These are phyloP conservation scores for Phytophthora sp. DNA, from an alignment of 352 stramenopile species.

Conservation along the genomic window DNA sequence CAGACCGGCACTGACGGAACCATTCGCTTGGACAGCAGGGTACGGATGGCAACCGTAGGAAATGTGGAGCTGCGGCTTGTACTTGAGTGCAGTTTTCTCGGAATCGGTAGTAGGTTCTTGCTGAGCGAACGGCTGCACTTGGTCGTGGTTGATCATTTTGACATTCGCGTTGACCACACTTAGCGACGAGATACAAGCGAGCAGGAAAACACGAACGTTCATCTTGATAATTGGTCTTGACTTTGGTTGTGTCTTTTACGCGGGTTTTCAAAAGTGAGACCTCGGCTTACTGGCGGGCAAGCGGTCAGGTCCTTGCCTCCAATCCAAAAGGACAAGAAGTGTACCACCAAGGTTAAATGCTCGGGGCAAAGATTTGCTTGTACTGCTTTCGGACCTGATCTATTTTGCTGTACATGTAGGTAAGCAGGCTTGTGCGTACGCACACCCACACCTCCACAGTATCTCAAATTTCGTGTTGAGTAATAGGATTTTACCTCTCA, in stretches of 20 bases:
- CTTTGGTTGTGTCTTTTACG: no score
- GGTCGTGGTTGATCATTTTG: conserved; percentile 2
- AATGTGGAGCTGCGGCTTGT: conserved; percentile 9
- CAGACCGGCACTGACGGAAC: conserved; percentile 6
- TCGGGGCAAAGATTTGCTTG: no score
- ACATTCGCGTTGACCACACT: neutral
- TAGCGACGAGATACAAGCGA: neutral
- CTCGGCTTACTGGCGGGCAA: neutral
- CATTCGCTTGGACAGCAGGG: conserved; percentile 9
- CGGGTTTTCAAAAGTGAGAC: neutral
- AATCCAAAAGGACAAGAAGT: no score
- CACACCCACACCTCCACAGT: no score
- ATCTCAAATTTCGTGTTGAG: no score
- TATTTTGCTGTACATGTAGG: no score
- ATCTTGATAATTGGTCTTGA: neutral
- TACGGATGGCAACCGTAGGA: conserved; percentile 11
- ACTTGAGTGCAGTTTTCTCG: conserved; percentile 14
- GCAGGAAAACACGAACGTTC: conserved; percentile 1
- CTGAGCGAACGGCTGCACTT: conserved; percentile 12
- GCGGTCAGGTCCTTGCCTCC: neutral
- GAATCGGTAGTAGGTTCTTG: conserved; percentile 1
- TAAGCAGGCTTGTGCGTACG: no score
- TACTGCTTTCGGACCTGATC: no score
- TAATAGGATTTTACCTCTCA: no score
- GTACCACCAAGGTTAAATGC: no score